Evolutionary conservation across 1,139 yeast species (phyloP), one percentile per base, ranked within the genome.

Genomic region (Petasospora rhodanensis): DNA sequence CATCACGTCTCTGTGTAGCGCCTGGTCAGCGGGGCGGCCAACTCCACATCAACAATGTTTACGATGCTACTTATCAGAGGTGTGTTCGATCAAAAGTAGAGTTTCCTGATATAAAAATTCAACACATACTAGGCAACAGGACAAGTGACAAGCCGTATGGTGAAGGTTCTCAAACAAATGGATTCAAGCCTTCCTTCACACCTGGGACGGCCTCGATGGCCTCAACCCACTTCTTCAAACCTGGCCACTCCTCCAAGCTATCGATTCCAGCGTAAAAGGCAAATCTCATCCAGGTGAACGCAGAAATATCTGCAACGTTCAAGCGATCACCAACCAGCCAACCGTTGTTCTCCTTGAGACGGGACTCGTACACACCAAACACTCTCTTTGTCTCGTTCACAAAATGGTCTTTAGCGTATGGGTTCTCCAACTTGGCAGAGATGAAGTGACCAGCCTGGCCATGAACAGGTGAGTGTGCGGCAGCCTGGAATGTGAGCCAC

Each of bases 401-500:
- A 48, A 69, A 78, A 38, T 82, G 62, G 20, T 66, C 57, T 34
- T 69, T 66, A 12, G 66, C 82, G 45, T 71, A 73, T 19, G 66
- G 73, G 26, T 70, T 52, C 46, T 72, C 64, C 34, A 52, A 79
- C 1, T 59, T 55, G 4, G 79, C 74, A 46, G 35, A 65, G 5
- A 36, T 32, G 51, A 74, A 77, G 51, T 70, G 76, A 41, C 57
- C 55, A 23, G 71, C 73, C 49, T 76, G 80, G 9, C 82, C 81
- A 43, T 68, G 75, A 67, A 70, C 70, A 36, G 83, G 81, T 16
- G 80, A 78, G 31, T 72, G 58, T 6, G 79, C 79, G 0, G 78
- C 73, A 56, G 72, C 66, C 52, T 73, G 80, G 61, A 73, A 76
- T 32, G 66, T 61, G 12, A 70, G 43, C 66, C 77, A 64, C 40